phyloP scores from a whole-genome alignment of 345 rosid genomes.

The Salix udensis region DNA sequence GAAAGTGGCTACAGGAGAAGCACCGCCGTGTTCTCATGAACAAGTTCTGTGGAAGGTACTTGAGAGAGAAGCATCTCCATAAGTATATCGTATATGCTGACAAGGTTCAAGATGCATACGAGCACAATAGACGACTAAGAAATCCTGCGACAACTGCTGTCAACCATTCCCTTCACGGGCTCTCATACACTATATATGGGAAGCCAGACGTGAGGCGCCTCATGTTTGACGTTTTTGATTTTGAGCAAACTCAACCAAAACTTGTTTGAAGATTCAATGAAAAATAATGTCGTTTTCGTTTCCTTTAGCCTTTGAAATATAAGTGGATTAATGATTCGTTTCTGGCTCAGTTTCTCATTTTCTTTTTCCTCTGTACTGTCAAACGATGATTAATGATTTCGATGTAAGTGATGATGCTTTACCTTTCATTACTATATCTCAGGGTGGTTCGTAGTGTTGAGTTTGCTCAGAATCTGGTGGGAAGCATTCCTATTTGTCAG shows the following conservation, averaged over 20 bases:
- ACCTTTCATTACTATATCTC: too few species aligned
- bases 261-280: slow-evolving; percentile 36
- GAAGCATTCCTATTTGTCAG: too few species aligned
- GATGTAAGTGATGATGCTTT: too few species aligned
- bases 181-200: slow-evolving; percentile 74
- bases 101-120: slow-evolving; percentile 68
- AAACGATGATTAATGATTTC: too few species aligned
- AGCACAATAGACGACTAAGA: slow-evolving; percentile 71
- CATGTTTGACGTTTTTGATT: slow-evolving; percentile 92
- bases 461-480: too few species aligned
- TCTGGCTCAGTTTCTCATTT: too few species aligned
- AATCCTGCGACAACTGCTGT: slow-evolving; percentile 81
- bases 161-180: slow-evolving; percentile 92
- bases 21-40: slow-evolving; percentile 83
- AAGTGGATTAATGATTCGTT: too few species aligned
- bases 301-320: too few species aligned
- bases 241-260: slow-evolving; percentile 89
- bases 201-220: slow-evolving; percentile 87
- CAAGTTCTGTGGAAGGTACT: slow-evolving; percentile 85
- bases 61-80: slow-evolving; percentile 78
- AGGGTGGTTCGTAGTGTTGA: too few species aligned
- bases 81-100: slow-evolving; percentile 55
- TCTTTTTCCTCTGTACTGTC: too few species aligned
- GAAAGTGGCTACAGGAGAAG: slow-evolving; percentile 82
- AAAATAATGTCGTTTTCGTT: neutral